These are phyloP conservation scores for Podochytrium sp. DNA, from an alignment of 192 early-diverging fungal species.

Conservation along the genomic window DNA sequence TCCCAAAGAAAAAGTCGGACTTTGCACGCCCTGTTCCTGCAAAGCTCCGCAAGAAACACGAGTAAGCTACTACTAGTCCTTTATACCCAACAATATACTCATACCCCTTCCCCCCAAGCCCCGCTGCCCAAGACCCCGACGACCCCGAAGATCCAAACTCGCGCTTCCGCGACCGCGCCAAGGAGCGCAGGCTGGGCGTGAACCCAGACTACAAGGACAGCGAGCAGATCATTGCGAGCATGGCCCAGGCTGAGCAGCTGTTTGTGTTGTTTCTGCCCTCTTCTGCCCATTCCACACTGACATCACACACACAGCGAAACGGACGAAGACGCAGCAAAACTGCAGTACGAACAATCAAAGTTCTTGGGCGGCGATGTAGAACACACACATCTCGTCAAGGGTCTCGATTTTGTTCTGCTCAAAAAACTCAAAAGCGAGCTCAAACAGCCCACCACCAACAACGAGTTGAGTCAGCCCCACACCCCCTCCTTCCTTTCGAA, in stretches of 20 bases:
- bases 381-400: conserved; percentile 93
- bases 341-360: conserved; percentile 72
- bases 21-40: conserved; percentile 37
- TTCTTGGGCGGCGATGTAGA: conserved; percentile 84
- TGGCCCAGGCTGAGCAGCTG: no score
- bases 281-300: no score
- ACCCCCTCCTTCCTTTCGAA: neutral
- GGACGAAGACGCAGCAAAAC: neutral
- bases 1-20: conserved; percentile 31
- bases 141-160: neutral
- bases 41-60: conserved; percentile 46
- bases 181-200: conserved; percentile 75
- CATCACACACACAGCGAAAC: no score
- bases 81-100: no score
- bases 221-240: conserved; percentile 60
- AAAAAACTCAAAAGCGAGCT: conserved; percentile 64
- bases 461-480: conserved; percentile 18
- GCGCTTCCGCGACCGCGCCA: conserved; percentile 90
- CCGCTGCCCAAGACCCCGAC: conserved; percentile 10
- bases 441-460: conserved; percentile 21
- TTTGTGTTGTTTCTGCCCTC: no score
- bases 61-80: no score
- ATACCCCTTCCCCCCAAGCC: neutral
- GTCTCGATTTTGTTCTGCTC: conserved; percentile 84
- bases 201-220: conserved; percentile 71